A percentile compares a stretch with the other conserved stretches of the same genome.
Evolutionary conservation across 805 yeast species (phyloP).

Genomic region (Grigorovia humatica): DNA sequence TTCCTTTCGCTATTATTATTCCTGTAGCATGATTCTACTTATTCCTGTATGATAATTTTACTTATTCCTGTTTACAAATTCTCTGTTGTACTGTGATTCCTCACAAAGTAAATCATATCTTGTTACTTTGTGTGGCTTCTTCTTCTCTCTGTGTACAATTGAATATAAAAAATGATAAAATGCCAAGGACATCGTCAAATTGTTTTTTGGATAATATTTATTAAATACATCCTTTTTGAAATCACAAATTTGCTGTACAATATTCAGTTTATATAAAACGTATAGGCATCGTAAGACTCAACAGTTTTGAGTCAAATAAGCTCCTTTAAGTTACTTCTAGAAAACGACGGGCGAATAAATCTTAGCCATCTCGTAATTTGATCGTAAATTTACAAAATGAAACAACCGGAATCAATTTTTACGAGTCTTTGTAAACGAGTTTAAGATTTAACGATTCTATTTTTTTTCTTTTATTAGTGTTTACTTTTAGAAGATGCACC

Average conservation of each 20-base stretch:
- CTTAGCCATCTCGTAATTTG: neutral
- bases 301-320: too few relatives aligned
- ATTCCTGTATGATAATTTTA: neutral
- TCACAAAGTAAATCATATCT: conserved; percentile 2
- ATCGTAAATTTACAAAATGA: neutral
- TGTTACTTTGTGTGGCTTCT: conserved; percentile 1
- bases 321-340: too few relatives aligned
- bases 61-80: neutral
- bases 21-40: too few relatives aligned
- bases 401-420: neutral
- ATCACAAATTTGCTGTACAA: too few relatives aligned
- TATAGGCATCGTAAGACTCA: too few relatives aligned
- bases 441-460: neutral
- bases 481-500: neutral
- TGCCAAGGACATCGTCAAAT: neutral
- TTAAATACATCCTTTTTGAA: too few relatives aligned
- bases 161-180: neutral
- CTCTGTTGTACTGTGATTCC: neutral
- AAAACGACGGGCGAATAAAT: too few relatives aligned
- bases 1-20: too few relatives aligned
- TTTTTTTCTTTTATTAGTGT: too few relatives aligned
- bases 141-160: neutral
- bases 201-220: neutral
- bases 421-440: neutral
- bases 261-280: too few relatives aligned